phyloP scores from a whole-genome alignment of 306 rosid species.

The Lotus japonicus region DNA sequence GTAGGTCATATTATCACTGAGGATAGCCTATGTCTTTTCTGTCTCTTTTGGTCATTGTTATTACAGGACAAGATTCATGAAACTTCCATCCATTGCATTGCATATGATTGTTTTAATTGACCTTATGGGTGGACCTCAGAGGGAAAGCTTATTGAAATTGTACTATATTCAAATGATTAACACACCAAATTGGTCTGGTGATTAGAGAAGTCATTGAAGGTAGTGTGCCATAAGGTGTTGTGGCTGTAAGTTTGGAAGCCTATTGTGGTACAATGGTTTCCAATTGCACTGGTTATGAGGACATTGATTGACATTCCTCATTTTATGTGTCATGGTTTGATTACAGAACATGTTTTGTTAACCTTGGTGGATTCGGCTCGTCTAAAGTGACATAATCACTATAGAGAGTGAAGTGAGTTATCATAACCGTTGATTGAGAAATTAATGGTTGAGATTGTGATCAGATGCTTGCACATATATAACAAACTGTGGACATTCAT shows the following conservation, averaged over 20 bases:
- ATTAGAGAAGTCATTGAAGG: background rate
- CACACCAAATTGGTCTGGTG: background rate
- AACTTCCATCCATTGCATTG: background rate
- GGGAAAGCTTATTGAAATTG: background rate
- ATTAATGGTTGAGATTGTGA: too few relatives aligned
- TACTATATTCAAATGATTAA: background rate
- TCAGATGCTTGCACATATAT: too few relatives aligned
- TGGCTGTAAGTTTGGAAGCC: background rate
- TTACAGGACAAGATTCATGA: background rate
- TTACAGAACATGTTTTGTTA: background rate
- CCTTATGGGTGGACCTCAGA: background rate
- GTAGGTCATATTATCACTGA: constrained; percentile 30
- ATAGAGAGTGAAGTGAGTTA: too few relatives aligned
- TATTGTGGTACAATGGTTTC: background rate
- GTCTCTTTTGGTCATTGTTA: background rate
- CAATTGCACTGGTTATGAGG: background rate
- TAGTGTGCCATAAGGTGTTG: background rate
- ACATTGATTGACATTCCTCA: background rate
- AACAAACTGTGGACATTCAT: background rate
- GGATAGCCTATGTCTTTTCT: background rate
- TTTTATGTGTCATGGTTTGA: background rate
- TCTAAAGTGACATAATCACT: too few relatives aligned
- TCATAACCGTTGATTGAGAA: too few relatives aligned
- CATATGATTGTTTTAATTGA: background rate
- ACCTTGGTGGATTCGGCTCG: too few relatives aligned